phyloP scores from a whole-genome alignment of 768 basidiomycete genomes.

The Leccinum obscurum region DNA sequence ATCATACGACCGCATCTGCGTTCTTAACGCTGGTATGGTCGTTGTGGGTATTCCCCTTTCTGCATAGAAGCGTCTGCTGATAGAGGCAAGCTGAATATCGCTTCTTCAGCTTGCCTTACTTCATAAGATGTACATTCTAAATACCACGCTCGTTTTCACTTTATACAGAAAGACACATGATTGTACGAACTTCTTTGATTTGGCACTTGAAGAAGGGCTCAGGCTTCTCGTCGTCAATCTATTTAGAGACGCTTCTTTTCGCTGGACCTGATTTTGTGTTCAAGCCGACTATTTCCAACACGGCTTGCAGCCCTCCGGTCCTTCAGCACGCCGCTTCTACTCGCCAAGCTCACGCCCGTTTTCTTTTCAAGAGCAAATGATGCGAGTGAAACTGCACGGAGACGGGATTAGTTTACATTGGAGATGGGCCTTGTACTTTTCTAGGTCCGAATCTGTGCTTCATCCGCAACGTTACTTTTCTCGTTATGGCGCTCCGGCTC shows the following conservation, averaged over 20 bases:
- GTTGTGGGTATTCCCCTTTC: conserved; percentile 44
- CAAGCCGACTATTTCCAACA: not conserved
- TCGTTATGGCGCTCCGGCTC: not conserved
- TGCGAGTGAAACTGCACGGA: not conserved
- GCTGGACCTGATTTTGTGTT: no score
- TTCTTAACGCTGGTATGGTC: conserved; percentile 78
- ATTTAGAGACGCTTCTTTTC: no score
- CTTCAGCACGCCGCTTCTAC: not conserved
- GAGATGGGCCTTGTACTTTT: not conserved
- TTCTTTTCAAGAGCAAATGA: not conserved
- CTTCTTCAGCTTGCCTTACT: no score
- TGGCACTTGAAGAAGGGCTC: no score
- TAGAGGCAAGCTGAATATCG: not conserved
- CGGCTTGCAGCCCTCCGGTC: not conserved
- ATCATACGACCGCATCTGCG: conserved; percentile 84
- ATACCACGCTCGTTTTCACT: no score
- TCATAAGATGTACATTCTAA: no score
- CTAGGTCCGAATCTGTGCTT: not conserved
- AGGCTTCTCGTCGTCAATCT: no score
- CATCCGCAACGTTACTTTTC: conserved; percentile 4
- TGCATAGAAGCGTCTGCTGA: not conserved
- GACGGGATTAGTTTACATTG: not conserved
- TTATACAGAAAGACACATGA: no score
- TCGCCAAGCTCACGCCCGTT: not conserved
- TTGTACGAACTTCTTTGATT: no score